Percentiles rank a stretch among this genome's conserved stretches.
These are phyloP conservation scores for Neurospora tetraspora DNA, from an alignment of 495 filamentous ascomycete species.

Conservation along the genomic window DNA sequence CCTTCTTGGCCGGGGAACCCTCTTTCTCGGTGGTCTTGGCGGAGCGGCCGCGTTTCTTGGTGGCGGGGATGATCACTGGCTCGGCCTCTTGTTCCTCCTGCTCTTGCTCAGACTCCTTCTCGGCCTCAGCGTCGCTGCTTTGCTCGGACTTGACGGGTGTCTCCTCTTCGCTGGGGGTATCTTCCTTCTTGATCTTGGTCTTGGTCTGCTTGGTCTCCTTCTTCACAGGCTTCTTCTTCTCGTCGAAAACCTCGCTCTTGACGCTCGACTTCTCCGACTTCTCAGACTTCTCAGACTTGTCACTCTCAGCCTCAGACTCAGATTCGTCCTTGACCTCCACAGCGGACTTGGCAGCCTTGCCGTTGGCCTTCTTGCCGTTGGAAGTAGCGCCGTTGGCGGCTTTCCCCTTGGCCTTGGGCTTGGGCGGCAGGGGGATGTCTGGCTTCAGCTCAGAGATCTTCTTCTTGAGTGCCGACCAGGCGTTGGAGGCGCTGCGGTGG, in stretches of 20 bases:
- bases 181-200: neutral
- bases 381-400: neutral
- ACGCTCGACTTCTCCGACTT: neutral
- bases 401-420: neutral
- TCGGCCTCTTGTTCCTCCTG: neutral
- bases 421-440: neutral
- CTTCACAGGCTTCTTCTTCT: neutral
- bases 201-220: neutral
- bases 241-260: neutral
- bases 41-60: neutral
- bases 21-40: neutral
- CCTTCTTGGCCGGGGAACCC: neutral
- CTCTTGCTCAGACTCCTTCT: neutral
- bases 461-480: constrained; percentile 1
- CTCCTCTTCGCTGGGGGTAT: neutral
- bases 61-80: neutral
- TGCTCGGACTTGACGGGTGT: neutral
- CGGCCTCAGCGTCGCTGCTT: neutral
- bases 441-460: constrained; percentile 1
- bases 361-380: neutral
- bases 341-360: neutral
- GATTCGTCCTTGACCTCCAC: neutral
- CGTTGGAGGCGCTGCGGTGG: constrained; percentile 6
- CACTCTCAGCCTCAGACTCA: neutral
- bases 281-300: neutral